Evolutionary conservation across 2,329 filamentous ascomycete species (phyloP), one percentile per base, ranked within the genome.

Genomic region (Pyrenophora graminea): DNA sequence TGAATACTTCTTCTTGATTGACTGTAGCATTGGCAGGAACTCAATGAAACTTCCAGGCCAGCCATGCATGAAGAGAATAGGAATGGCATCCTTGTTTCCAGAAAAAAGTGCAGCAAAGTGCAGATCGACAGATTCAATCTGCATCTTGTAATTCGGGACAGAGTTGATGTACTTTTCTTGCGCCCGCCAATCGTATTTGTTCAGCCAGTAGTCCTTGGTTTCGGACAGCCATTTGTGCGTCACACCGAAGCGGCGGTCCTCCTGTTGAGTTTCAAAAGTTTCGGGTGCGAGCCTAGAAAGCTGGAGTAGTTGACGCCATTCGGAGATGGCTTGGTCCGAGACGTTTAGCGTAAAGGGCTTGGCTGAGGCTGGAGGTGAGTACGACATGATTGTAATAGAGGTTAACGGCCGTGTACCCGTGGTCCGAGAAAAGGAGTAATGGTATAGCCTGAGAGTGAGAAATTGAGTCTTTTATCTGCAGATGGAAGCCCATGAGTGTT

Each of bases 31-130:
- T 1, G 77, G 77, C 6, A 86, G 64, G 60, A 86, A 86, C 56
- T 86, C 84, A 4, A 82, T 64, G 52, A 85, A 82, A 7, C 74
- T 77, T 7, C 71, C 71, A 0, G 82, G 83, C 81, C 82, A 85
- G 25, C 83, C 83, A 58, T 86, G 82, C 49, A 82, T 64, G 43
- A 83, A 74, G 3, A 80, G 54, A 13, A 85, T 62, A 0, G 83
- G 83, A 6, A 80, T 70, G 0, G 82, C 83, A 55, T 81, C 77
- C 3, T 70, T 56, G 27, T 78, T 80, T 48, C 76, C 62, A 0
- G 82, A 85, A 49, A 85, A 85, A 1, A 85, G 68, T 0, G 74
- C 82, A 1, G 79, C 62, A 58, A 85, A 85, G 58, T 85, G 82
- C 31, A 85, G 67, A 10, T 75, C 68, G 38, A 79, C 66, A 13